Base-by-base conservation (phyloP, 2,329 filamentous ascomycete species). In the Rutstroemia sp. region DNA sequence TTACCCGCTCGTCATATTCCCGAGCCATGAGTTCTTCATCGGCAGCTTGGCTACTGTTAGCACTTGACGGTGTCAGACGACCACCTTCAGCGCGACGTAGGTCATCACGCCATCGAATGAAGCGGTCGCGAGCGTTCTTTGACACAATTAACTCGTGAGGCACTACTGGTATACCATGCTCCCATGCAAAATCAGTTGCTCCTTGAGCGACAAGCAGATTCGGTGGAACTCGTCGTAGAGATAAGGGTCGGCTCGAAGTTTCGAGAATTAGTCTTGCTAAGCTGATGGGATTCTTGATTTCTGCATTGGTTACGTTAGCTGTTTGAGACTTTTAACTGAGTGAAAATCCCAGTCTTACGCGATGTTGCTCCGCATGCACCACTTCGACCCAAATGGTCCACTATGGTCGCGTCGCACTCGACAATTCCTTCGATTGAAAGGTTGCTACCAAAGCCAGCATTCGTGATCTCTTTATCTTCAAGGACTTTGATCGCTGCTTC, bases 371-470 rank as follows among this genome's bases (percentile, higher is more conserved):
- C 95, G 63, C 90, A 95, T 44, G 91, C 94, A 63, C 94, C 94
- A 70, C 92, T 97, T 61, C 91, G 84, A 44, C 95, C 94, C 51
- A 86, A 76, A 69, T 97, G 88, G 67, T 99, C 92, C 42, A 99
- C 88, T 54, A 99, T 82, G 0, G 90, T 92, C 55, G 94, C 94
- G 75, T 99, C 94, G 64, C 92, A 95, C 71, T 99, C 94, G 12
- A 97, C 94, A 1, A 84, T 82, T 1, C 94, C 94, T 64, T 96
- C 87, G 60, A 95, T 88, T 46, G 89, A 86, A 23, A 99, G 76
- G 66, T 99, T 99, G 73, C 94, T 99, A 48, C 95, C 94, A 69
- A 88, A 97, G 0, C 94, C 94, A 39, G 92, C 89, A 70, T 99
- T 99, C 38, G 95, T 99, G 63, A 99, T 95, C 66, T 96, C 91